phyloP scores from a whole-genome alignment of 306 rosid species.

The Acacia confusa region DNA sequence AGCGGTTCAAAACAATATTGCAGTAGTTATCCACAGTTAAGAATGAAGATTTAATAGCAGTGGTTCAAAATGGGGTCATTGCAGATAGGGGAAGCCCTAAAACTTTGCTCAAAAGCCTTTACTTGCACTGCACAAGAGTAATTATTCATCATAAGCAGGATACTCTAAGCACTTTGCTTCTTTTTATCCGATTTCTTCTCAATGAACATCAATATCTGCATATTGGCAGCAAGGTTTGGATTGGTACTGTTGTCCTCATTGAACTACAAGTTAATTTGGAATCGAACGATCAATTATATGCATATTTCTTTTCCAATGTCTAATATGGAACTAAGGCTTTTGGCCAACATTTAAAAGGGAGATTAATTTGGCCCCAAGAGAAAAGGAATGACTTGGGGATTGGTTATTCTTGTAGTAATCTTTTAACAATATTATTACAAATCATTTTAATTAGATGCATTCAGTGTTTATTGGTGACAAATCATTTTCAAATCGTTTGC shows the following conservation, averaged over 20 bases:
- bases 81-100: conserved; percentile 55
- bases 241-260: not conserved
- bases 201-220: not conserved
- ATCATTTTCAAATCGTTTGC: no score
- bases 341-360: not conserved
- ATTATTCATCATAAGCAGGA: conserved; percentile 31
- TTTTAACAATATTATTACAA: no score
- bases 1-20: no score
- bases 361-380: not conserved
- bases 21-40: no score
- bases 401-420: not conserved
- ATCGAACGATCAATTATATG: not conserved
- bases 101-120: conserved; percentile 36
- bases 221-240: not conserved
- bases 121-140: conserved; percentile 37
- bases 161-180: not conserved
- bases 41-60: conserved; percentile 60
- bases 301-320: not conserved
- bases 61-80: conserved; percentile 60
- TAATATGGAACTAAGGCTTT: not conserved
- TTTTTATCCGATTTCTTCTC: not conserved
- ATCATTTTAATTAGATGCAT: no score
- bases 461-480: no score
- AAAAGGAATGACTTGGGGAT: not conserved
- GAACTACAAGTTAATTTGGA: not conserved